Evolutionary conservation across 2,329 filamentous ascomycete species (phyloP), one percentile per base, ranked within the genome.

Genomic region (Calonectria montana): DNA sequence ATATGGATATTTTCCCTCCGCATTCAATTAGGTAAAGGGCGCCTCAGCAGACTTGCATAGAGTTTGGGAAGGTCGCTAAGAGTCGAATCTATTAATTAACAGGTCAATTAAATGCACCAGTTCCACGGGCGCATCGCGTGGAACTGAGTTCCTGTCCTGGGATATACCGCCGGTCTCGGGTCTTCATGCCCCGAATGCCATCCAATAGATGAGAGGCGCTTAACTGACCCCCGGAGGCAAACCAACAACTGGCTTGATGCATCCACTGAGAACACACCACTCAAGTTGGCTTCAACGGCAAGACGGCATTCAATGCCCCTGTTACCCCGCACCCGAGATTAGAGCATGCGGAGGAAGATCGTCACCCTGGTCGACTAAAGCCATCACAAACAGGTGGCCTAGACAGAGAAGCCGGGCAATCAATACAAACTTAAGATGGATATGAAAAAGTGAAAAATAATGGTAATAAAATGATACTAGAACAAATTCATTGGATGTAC

Each of bases 131-230:
- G 13, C 4, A 9, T 43, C 37, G 25, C 31, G 35, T 45, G 41
- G 48, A 23, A 16, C 16, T 9, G 10, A 10, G 48, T 29, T 55
- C 8, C 35, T 41, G 21, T 43, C 39, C 16, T 45, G 23, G 59
- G 48, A 27, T 15, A 48, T 31, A 47, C 16, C 27, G 37, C 50
- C 61, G 67, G 23, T 13, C 31, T 70, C 68, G 68, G 68, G 16
- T 31, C 8, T 6, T 55, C 27, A 47, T 66, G 3, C 45, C 45
- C 63, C 68, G 68, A 70, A 27, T 39, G 15, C 53, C 43, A 57
- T 23, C 68, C 68, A 70, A 70, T 70, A 13, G 31, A 61, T 4
- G 21, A 18, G n/a, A 13, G 13, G 67, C 67, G 67, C 67, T 70
- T 70, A 65, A 45, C 15, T 10, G 41, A 43, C 18, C 23, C 62